Evolutionary conservation across 331 rosid species (phyloP).

Genomic region (Stylosanthes scabra): DNA sequence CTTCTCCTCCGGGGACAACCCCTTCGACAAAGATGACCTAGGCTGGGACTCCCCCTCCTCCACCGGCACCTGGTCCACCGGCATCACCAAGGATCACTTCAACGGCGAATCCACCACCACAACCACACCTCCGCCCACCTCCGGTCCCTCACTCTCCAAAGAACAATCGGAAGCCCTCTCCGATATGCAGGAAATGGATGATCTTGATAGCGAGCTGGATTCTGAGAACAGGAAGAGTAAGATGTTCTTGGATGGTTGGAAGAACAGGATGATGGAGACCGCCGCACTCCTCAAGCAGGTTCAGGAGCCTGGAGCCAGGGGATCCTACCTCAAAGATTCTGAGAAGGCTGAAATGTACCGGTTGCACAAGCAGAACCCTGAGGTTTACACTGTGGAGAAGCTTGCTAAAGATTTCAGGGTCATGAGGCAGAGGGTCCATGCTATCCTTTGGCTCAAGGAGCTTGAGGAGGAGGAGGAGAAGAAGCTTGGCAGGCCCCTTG

Average conservation of each 20-base stretch:
- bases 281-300: conserved; percentile 70
- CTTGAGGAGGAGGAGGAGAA: conserved; percentile 86
- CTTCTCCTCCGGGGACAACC: conserved; percentile 43
- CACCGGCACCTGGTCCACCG: conserved; percentile 73
- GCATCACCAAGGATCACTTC: conserved; percentile 77
- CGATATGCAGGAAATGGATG: conserved; percentile 65
- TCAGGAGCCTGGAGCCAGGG: conserved; percentile 88
- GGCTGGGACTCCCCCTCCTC: conserved; percentile 67
- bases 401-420: conserved; percentile 88
- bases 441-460: conserved; percentile 95
- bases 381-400: conserved; percentile 74
- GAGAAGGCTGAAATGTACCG: conserved; percentile 89
- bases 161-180: not conserved
- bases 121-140: not conserved
- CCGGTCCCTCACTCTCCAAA: not conserved
- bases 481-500: conserved; percentile 82
- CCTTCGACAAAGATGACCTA: conserved; percentile 26
- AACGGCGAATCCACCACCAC: conserved; percentile 54
- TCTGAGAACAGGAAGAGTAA: conserved; percentile 57
- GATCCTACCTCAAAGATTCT: conserved; percentile 85
- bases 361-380: conserved; percentile 77
- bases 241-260: conserved; percentile 66
- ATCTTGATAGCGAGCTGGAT: conserved; percentile 55
- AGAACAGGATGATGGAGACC: conserved; percentile 54
- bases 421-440: conserved; percentile 98